phyloP scores from a whole-genome alignment of 768 basidiomycete species.

The Nidularia pulvinata region DNA sequence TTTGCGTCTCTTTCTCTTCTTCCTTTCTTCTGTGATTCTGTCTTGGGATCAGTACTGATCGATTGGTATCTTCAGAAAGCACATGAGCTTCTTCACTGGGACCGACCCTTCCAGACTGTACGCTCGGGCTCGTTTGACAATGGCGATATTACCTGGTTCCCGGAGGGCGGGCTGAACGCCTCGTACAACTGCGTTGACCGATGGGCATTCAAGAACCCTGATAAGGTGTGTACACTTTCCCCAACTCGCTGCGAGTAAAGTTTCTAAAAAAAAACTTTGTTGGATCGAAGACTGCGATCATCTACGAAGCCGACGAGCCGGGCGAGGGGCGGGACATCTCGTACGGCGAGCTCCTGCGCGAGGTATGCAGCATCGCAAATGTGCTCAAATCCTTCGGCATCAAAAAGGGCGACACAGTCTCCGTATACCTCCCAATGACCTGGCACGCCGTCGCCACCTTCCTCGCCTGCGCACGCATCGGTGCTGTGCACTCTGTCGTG shows the following conservation, averaged over 20 bases:
- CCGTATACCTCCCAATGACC: constrained; percentile 92
- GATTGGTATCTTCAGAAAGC: constrained; percentile 47
- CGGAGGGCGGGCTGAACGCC: constrained; percentile 90
- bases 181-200: constrained; percentile 98
- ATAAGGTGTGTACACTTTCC: constrained; percentile 52
- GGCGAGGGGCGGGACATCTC: constrained; percentile 74
- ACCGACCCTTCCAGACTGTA: constrained; percentile 88
- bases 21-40: too few relatives aligned
- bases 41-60: too few relatives aligned
- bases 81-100: constrained; percentile 79
- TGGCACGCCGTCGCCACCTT: constrained; percentile 97
- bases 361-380: constrained; percentile 89
- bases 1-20: background rate
- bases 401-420: constrained; percentile 94
- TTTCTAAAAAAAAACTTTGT: background rate
- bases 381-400: constrained; percentile 88
- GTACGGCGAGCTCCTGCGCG: constrained; percentile 85
- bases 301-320: constrained; percentile 98
- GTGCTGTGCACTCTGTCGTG: constrained; percentile 95
- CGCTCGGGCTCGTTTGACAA: constrained; percentile 78
- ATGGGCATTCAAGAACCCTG: constrained; percentile 89
- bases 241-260: background rate
- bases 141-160: constrained; percentile 96
- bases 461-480: constrained; percentile 97
- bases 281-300: constrained; percentile 76